Base-by-base conservation (phyloP, 257 asterid genomes). In the Lycium barbarum region DNA sequence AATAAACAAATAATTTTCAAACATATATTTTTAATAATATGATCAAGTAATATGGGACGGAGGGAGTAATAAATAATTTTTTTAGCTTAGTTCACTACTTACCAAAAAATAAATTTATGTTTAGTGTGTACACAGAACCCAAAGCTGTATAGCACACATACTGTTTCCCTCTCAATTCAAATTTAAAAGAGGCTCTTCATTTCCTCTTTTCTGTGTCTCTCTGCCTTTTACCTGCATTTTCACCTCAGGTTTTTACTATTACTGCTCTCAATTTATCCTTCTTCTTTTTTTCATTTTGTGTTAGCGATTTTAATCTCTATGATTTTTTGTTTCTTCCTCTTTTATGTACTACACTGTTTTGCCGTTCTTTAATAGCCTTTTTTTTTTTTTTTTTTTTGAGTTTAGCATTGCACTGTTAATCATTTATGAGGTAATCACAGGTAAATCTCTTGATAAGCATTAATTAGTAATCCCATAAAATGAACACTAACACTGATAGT, bases 121-220 rank as follows among this genome's bases (percentile, higher is more conserved):
- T 4, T 40, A 40, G 6, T 51, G 62, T 22, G 2, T 2, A n/a
- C 82, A 78, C 82, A 12, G 15, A 78, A 4, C 6, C 62, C 82
- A 78, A 78, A 43, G 80, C 58, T 43, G 18, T 62, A 58, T 17
- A 22, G 62, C 6, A 1, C 45, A 49, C 3, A 51, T 13, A 76
- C 81, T 76, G 26, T 43, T 71, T 72, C 80, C 80, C 38, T n/a
- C 80, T 70, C 54, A 40, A 4, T 87, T 87, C 88, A 83, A 87
- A 87, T 83, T 71, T 70, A 13, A 66, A 65, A 78, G 59, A 43
- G 61, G 57, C 80, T 78, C 85, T 76, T 35, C 15, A 11, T 47
- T n/a, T 53, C 26, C 51, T n/a, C 20, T 38, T 13, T 38, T 14
- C 70, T 7, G 1, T 4, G 67, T 47, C 65, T 11, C 66, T 80